Conservation (phyloP, 108 stramenopile species). For the Skeletonema menzelii region DNA sequence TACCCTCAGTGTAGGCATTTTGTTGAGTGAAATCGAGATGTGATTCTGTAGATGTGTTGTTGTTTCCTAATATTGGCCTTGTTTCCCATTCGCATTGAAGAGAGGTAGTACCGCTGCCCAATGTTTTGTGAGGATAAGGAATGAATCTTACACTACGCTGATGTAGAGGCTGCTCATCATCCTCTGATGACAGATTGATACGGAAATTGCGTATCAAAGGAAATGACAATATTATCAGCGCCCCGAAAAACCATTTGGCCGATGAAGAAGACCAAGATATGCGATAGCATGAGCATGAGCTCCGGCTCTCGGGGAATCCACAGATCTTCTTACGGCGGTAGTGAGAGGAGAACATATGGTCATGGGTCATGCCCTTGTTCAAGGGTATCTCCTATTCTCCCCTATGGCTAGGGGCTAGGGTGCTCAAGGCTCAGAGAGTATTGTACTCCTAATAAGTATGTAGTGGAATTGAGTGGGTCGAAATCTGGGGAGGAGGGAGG, state of each 20-base stretch:
- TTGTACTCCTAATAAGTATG: no score
- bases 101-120: not conserved
- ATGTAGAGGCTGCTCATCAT: not conserved
- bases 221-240: not conserved
- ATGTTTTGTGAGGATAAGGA: slow-evolving; percentile 1
- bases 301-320: no score
- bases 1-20: not conserved
- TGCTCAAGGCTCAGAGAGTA: no score
- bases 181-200: not conserved
- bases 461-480: no score
- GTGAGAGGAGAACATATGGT: no score
- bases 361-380: no score
- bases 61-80: not conserved
- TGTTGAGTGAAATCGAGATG: not conserved
- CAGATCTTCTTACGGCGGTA: no score
- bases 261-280: no score
- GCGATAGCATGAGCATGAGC: no score
- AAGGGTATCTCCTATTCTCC: no score
- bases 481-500: no score
- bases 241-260: not conserved
- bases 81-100: slow-evolving; percentile 1
- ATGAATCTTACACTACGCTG: slow-evolving; percentile 1
- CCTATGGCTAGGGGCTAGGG: no score
- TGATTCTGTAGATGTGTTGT: not conserved
- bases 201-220: not conserved